Base-by-base conservation (phyloP, 2,329 filamentous ascomycete genomes). In the Aspergillus clavatus region DNA sequence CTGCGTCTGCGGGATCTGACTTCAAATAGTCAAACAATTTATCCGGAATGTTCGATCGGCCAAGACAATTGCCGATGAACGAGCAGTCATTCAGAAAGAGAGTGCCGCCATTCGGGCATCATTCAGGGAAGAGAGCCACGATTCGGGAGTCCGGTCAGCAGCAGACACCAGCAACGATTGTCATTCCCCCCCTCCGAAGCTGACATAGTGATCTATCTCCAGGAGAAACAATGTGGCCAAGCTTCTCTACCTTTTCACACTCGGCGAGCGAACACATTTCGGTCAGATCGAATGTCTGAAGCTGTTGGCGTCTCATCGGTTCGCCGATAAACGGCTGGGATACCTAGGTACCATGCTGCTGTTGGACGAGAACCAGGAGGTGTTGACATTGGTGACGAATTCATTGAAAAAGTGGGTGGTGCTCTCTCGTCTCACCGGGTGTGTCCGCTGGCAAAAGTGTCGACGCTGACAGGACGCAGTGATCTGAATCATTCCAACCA, bases 201-300 rank as follows among this genome's bases (percentile, higher is more conserved):
- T 68, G 53, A 68, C 51, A 40, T 37, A 40, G n/a, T n/a, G n/a
- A n/a, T n/a, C n/a, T 40, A 22, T 16, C 38, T 45, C 46, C 69
- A 96, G 91, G 73, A 84, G 93, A 66, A 98, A 98, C 77, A 98
- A 98, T 79, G 93, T 98, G 60, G 90, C 93, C 48, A 98, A 98
- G 72, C 82, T 98, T 27, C 81, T 98, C 29, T 98, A 98, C 68
- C 87, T 98, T 50, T 98, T 98, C 71, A 98, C 93, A 1, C 80
- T 98, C 33, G 93, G 93, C 54, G 93, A 98, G 73, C 82, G 93
- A 62, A 98, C 93, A 46, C 93, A 98, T 72, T 98, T 98, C 67
- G 93, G 93, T 41, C 93, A 98, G 77, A 98, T 98, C 66, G 93
- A 98, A 81, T 98, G 93, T 70, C 79, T 98, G 62, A 98, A 98